Percentiles rank a stretch among this genome's conserved stretches.
Evolutionary conservation across 768 basidiomycete genomes (phyloP).

Genomic region (Calocybe gangraenosa): DNA sequence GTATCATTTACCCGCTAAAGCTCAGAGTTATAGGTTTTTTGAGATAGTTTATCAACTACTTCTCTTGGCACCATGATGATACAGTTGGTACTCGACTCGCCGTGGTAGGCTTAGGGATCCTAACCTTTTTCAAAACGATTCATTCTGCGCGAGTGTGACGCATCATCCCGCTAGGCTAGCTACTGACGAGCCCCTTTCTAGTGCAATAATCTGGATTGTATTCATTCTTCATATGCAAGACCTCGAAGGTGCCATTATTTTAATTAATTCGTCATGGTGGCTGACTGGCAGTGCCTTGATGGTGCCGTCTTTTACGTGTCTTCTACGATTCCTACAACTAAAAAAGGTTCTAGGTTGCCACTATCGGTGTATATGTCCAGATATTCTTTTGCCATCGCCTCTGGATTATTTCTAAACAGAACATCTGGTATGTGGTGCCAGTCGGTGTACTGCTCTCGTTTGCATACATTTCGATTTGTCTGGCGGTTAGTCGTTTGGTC

Average conservation of each 20-base stretch:
- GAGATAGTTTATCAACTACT: constrained; percentile 24
- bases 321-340: too few species aligned
- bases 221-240: constrained; percentile 24
- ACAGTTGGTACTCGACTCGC: constrained; percentile 14
- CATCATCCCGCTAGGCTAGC: background rate
- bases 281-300: constrained; percentile 26
- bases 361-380: constrained; percentile 29
- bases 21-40: background rate
- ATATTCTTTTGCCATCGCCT: constrained; percentile 27
- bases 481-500: constrained; percentile 20
- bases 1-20: too few species aligned
- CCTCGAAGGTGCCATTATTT: constrained; percentile 22
- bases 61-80: constrained; percentile 20
- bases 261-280: constrained; percentile 30
- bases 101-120: constrained; percentile 21
- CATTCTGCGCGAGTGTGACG: constrained; percentile 24
- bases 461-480: constrained; percentile 22
- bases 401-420: constrained; percentile 23
- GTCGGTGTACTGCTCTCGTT: constrained; percentile 21
- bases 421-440: constrained; percentile 19
- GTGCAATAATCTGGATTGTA: constrained; percentile 27
- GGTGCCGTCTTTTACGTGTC: constrained; percentile 15
- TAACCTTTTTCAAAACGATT: constrained; percentile 26
- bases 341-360: constrained; percentile 20
- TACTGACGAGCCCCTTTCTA: constrained; percentile 5